phyloP scores from a whole-genome alignment of 371 early-diverging fungal genomes.

The Massospora cicadina region DNA sequence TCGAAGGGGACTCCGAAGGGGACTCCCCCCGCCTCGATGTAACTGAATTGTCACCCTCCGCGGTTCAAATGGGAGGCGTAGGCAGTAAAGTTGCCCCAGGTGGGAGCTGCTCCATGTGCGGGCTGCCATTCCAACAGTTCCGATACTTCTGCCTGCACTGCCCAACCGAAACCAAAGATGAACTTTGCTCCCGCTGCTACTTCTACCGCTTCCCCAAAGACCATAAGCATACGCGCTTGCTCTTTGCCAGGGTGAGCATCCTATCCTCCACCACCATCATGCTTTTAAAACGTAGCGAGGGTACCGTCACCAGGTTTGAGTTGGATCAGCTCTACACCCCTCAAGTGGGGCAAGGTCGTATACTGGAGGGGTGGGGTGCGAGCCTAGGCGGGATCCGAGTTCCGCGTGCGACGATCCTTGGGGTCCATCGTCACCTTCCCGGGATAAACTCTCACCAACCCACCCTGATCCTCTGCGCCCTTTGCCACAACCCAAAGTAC shows the following conservation, averaged over 20 bases:
- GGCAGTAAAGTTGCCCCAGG: constrained; percentile 10
- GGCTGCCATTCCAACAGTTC: neutral
- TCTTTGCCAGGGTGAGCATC: neutral
- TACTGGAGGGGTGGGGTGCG: neutral
- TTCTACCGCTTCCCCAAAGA: neutral
- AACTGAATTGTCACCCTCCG: neutral
- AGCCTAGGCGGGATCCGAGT: neutral
- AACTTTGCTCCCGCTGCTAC: neutral
- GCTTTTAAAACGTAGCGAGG: neutral
- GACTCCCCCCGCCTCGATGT: neutral
- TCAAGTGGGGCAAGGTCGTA: neutral
- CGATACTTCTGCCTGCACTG: neutral
- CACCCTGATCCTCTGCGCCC: neutral
- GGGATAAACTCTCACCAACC: neutral
- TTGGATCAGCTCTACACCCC: neutral
- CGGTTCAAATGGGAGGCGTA: neutral
- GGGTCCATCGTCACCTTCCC: neutral
- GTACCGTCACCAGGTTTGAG: neutral
- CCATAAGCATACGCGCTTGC: neutral
- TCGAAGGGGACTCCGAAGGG: neutral
- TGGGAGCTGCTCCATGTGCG: neutral
- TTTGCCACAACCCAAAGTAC: constrained; percentile 3
- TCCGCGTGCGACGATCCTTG: neutral
- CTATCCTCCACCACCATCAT: neutral
- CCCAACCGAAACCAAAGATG: neutral